phyloP scores from a whole-genome alignment of 345 rosid species.

The Turnera subulata region DNA sequence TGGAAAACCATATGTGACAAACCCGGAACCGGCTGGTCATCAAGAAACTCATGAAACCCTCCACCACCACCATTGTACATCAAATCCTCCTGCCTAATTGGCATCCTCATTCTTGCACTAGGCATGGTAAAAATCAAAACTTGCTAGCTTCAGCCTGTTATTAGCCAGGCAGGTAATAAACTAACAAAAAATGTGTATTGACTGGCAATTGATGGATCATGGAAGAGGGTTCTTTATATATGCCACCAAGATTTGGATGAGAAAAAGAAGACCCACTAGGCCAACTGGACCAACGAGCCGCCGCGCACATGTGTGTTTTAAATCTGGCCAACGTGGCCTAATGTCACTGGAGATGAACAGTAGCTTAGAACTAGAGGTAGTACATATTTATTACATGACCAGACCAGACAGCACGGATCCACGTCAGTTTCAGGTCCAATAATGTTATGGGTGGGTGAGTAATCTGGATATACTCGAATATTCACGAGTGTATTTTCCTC shows the following conservation, averaged over 20 bases:
- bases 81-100: slow-evolving; percentile 6
- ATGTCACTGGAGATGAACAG: slow-evolving; percentile 8
- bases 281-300: slow-evolving; percentile 10
- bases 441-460: slow-evolving; percentile 1
- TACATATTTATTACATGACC: not conserved
- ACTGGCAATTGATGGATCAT: not conserved
- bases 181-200: not conserved
- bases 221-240: slow-evolving; percentile 19
- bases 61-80: not conserved
- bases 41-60: slow-evolving; percentile 2
- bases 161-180: too few species aligned
- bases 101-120: slow-evolving; percentile 10
- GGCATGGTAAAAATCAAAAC: too few species aligned
- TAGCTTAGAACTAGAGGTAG: too few species aligned
- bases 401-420: slow-evolving; percentile 22
- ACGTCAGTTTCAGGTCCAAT: slow-evolving; percentile 25
- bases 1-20: slow-evolving; percentile 25
- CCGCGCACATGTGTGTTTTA: slow-evolving; percentile 18
- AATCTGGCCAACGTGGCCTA: not conserved
- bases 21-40: slow-evolving; percentile 8
- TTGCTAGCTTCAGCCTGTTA: too few species aligned
- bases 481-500: not conserved
- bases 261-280: slow-evolving; percentile 1
- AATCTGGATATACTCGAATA: slow-evolving; percentile 26
- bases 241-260: not conserved